These are phyloP conservation scores for Auriscalpium orientale DNA, from an alignment of 768 basidiomycete genomes.

Conservation along the genomic window DNA sequence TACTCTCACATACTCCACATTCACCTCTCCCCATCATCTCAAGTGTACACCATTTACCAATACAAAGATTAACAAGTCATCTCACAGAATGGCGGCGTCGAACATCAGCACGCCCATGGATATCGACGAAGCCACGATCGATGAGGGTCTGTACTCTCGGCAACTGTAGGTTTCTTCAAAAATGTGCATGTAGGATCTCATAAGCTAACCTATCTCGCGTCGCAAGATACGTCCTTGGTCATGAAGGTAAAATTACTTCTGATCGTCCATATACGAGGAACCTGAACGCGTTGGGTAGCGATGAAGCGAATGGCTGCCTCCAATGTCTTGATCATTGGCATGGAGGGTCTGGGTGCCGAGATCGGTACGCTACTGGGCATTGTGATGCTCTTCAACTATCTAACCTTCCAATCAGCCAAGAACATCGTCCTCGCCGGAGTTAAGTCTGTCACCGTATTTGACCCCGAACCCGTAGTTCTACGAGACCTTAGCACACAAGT, in stretches of 20 bases:
- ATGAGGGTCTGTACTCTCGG: conserved; percentile 90
- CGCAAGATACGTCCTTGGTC: conserved; percentile 85
- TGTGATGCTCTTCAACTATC: not conserved
- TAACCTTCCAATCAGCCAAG: conserved; percentile 55
- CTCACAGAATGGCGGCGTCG: conserved; percentile 28
- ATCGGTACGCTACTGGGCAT: conserved; percentile 50
- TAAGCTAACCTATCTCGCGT: conserved; percentile 5
- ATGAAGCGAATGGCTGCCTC: conserved; percentile 99
- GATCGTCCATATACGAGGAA: not conserved
- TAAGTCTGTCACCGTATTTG: conserved; percentile 92
- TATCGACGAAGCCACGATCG: conserved; percentile 80
- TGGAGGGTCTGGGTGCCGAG: conserved; percentile 90
- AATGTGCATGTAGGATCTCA: too few relatives aligned
- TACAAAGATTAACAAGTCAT: conserved; percentile 2
- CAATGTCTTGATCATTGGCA: conserved; percentile 88
- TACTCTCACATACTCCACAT: too few relatives aligned
- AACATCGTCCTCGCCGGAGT: conserved; percentile 93
- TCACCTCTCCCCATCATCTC: too few relatives aligned
- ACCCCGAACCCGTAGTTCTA: conserved; percentile 82
- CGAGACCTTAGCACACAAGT: conserved; percentile 93
- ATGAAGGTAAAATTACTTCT: conserved; percentile 61
- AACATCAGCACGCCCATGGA: conserved; percentile 58
- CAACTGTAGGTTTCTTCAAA: conserved; percentile 60
- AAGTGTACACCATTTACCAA: not conserved
- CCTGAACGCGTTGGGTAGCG: conserved; percentile 41